Conservation (phyloP, 768 basidiomycete species). For the Lentinula raphanica region DNA sequence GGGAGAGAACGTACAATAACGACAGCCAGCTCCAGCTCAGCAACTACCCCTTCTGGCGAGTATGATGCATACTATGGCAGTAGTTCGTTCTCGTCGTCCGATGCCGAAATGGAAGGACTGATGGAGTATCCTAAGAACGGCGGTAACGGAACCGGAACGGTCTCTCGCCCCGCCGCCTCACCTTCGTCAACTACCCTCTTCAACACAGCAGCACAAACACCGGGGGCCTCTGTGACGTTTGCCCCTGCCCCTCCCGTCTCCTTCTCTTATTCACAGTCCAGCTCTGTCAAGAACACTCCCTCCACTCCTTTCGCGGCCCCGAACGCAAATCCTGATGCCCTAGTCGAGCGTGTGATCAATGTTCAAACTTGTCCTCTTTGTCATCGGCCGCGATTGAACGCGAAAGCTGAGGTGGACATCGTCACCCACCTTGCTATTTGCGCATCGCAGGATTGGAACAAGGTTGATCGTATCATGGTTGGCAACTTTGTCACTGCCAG, state of each 20-base stretch:
- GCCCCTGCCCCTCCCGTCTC: background rate
- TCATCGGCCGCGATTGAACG: conserved; percentile 78
- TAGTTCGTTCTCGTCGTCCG: conserved; percentile 38
- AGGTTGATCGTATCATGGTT: conserved; percentile 85
- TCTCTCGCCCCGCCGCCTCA: background rate
- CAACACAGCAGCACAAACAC: background rate
- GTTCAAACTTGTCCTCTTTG: conserved; percentile 93
- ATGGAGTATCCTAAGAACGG: background rate
- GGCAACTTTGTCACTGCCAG: conserved; percentile 91
- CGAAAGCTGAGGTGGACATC: conserved; percentile 90
- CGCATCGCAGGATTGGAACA: conserved; percentile 88
- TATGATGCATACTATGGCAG: background rate
- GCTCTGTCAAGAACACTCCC: conserved; percentile 8
- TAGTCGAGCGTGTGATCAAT: conserved; percentile 86
- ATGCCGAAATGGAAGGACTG: conserved; percentile 27
- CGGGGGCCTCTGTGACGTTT: background rate
- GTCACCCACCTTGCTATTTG: conserved; percentile 96
- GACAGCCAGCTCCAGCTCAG: background rate
- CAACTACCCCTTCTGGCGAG: background rate
- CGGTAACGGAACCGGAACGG: background rate
- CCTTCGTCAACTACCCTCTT: background rate
- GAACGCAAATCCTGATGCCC: conserved; percentile 19
- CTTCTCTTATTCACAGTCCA: conserved; percentile 15
- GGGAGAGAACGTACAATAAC: conserved; percentile 7
- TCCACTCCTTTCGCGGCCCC: background rate